Evolutionary conservation across 805 yeast species (phyloP).

Genomic region (Sugiyamaella smithiae): DNA sequence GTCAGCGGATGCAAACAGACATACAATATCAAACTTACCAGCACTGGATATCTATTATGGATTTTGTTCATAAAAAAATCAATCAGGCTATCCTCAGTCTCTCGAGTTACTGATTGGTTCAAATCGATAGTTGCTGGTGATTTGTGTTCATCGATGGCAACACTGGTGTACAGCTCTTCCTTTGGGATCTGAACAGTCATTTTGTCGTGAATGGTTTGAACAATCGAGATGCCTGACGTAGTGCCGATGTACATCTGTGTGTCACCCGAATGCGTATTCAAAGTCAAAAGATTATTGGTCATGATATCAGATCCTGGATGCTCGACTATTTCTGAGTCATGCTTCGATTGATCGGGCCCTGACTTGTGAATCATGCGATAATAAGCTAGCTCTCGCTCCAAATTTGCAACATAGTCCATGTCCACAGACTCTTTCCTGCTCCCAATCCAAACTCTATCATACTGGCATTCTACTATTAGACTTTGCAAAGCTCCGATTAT

Average conservation of each 20-base stretch:
- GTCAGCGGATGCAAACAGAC: not conserved
- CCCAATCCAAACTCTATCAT: constrained; percentile 1
- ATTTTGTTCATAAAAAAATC: constrained; percentile 9
- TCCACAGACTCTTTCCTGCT: not conserved
- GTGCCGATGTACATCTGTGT: constrained; percentile 11
- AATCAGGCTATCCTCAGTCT: constrained; percentile 4
- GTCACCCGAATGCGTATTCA: constrained; percentile 1
- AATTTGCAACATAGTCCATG: constrained; percentile 6
- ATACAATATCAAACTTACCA: not conserved
- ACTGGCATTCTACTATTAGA: constrained; percentile 5
- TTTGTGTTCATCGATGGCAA: not conserved
- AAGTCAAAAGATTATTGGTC: not conserved
- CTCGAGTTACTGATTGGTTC: not conserved
- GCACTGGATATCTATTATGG: constrained; percentile 14
- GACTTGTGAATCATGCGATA: not conserved
- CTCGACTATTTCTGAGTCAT: not conserved
- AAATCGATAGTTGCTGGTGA: constrained; percentile 2
- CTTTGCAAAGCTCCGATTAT: constrained; percentile 3
- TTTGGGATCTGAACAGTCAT: constrained; percentile 17
- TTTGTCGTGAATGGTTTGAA: constrained; percentile 15
- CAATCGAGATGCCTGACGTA: constrained; percentile 16
- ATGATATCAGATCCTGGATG: constrained; percentile 1
- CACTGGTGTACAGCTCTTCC: constrained; percentile 13
- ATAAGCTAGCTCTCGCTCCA: constrained; percentile 2
- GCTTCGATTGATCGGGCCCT: not conserved